Base-by-base conservation (phyloP, 768 basidiomycete genomes). In the Royoungia palumana region DNA sequence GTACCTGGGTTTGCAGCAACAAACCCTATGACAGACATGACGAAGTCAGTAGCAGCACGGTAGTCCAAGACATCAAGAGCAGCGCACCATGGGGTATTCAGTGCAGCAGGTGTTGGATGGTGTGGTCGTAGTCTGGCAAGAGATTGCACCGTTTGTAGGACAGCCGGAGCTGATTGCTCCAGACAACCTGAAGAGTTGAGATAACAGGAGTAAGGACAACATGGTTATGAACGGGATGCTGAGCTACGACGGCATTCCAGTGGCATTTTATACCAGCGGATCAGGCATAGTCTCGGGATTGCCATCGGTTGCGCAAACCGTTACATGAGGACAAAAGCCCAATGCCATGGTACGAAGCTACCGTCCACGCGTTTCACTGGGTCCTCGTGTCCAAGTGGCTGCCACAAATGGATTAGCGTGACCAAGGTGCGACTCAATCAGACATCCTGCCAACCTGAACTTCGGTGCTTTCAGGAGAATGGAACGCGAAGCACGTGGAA, bases 81-180 rank as follows among this genome's bases (percentile, higher is more conserved):
- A 32, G 71, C 79, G 45, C 58, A 87, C 83, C 50, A 83, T 78
- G 16, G 85, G 84, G 20, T 72, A 64, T 64, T 87, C 83, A 50
- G 81, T 82, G 62, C 87, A 88, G 61, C 86, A 88, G 11, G 72
- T 61, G 47, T 79, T 65, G 39, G 75, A 39, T 13, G 54, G 71
- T 1, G 64, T 46, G 1, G 80, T 69, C 2, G 74, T 73, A 53
- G 77, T 79, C 42, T 75, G 73, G 65, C 85, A 87, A 24, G 84
- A 86, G 19, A 65, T 59, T 4, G 70, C 57, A 2, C 78, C 75
- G 35, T 69, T 67, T 1, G 75, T 71, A 2, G 78, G 71, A 56
- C 84, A 87, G n/a, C 79, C 72, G 1, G 83, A 80, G 48, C 69
- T 69, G 36, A 75, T 50, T 39, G 57, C 50, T 8, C 32, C 38